Base-by-base conservation (phyloP, 2,329 filamentous ascomycete genomes). In the Arthroderma sp. region DNA sequence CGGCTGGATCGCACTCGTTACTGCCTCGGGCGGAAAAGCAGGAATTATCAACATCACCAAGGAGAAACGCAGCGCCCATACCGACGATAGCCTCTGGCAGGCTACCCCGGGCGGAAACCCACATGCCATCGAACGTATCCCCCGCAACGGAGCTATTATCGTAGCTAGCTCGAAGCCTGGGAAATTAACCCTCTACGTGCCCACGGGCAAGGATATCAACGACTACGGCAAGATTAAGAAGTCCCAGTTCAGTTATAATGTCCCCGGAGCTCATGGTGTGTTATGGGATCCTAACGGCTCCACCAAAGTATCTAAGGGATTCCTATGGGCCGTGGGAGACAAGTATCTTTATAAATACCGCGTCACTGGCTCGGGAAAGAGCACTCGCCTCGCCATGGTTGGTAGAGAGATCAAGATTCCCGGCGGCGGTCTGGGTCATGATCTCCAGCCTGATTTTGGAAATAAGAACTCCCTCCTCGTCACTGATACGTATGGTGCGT, bases 1-100 rank as follows among this genome's bases (percentile, higher is more conserved):
- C 22, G 50, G 50, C 9, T 44, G 42, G 40, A 50, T 53, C 27
- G 51, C 50, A 4, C 50, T 53, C 8, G 51, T 53, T 11, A 41
- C 50, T 2, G 48, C 51, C n/a, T 53, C 50, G 1, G 48, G 46
- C 8, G 51, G 51, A 4, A 53, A 50, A 33, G 51, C 48, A 41
- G 66, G 69, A 42, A 64, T 76, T 15, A 61, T 71, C 36, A 61
- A 67, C 39, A 60, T 73, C 11, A 72, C 73, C 8, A 63, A 65
- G 51, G 56, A 57, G 31, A 72, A 74, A 48, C 60, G 66, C 3
- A 68, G 75, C 58, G 52, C 41, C 33, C 33, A 28, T 36, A 15
- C 50, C 36, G 4, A 36, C 29, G 46, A 51, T 39, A 38, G 51
- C 8, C 34, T 50, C n/a, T 53, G 51, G 51, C n/a, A 42, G 9